Evolutionary conservation across 768 basidiomycete species (phyloP).

Genomic region (Albatrellus ellisii): DNA sequence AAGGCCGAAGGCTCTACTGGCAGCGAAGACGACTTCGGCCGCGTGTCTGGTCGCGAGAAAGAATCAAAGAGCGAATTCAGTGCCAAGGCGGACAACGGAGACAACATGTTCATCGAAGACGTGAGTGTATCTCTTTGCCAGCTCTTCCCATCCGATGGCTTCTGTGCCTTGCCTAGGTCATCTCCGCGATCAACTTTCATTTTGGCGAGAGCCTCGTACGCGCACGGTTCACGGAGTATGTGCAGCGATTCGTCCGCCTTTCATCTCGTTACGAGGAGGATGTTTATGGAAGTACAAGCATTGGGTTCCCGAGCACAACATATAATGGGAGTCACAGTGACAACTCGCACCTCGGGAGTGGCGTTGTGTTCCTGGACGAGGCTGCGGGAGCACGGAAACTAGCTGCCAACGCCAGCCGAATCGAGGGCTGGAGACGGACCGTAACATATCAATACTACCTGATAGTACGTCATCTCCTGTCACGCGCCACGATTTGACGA

Average conservation of each 20-base stretch:
- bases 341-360: constrained; percentile 54
- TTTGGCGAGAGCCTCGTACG: constrained; percentile 86
- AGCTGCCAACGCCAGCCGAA: constrained; percentile 61
- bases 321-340: constrained; percentile 35
- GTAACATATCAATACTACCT: constrained; percentile 65
- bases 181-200: constrained; percentile 78
- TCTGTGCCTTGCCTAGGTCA: constrained; percentile 37
- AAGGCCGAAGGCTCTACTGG: constrained; percentile 50
- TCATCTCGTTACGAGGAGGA: constrained; percentile 89
- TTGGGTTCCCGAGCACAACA: constrained; percentile 52
- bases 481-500: background rate
- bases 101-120: constrained; percentile 89
- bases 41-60: constrained; percentile 36
- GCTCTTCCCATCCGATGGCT: background rate
- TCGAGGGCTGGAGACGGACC: constrained; percentile 89
- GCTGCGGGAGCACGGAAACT: constrained; percentile 52
- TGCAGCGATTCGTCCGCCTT: constrained; percentile 73
- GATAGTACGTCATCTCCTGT: constrained; percentile 33
- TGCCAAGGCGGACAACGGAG: constrained; percentile 48
- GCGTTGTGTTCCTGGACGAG: constrained; percentile 71
- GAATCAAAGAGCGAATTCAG: constrained; percentile 34
- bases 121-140: constrained; percentile 33
- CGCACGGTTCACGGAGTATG: constrained; percentile 82
- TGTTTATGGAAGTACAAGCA: constrained; percentile 51
- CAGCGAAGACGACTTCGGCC: constrained; percentile 62